Conservation (phyloP, 306 rosid species). For the Cicer arietinum region DNA sequence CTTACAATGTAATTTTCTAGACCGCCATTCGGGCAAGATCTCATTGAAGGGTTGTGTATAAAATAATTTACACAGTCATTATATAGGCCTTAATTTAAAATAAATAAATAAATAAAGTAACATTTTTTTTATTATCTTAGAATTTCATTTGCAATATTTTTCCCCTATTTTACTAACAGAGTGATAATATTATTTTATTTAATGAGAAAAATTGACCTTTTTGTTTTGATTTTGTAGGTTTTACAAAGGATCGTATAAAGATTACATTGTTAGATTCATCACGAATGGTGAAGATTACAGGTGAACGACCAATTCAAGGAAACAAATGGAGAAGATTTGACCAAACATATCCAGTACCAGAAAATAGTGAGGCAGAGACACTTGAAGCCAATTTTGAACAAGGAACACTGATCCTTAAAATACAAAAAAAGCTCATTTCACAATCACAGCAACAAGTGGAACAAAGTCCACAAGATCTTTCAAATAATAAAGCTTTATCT, state of each 20-base stretch:
- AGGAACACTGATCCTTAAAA: constrained; percentile 54
- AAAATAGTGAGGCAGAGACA: constrained; percentile 36
- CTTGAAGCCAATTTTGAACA: constrained; percentile 49
- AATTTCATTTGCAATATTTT: too few species aligned
- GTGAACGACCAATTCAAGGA: constrained; percentile 54
- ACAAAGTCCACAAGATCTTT: neutral
- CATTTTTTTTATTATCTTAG: too few species aligned
- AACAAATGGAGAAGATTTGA: constrained; percentile 54
- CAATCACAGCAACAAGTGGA: constrained; percentile 25
- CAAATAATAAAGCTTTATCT: constrained; percentile 16
- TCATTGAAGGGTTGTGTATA: too few species aligned
- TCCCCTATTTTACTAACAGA: too few species aligned
- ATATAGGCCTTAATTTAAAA: too few species aligned
- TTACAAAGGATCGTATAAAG: constrained; percentile 50
- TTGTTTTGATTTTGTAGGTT: constrained; percentile 45
- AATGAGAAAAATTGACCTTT: neutral
- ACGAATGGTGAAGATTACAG: constrained; percentile 40
- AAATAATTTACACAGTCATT: too few species aligned
- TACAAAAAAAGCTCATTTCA: constrained; percentile 51
- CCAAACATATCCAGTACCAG: constrained; percentile 49
- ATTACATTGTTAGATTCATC: constrained; percentile 24
- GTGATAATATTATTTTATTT: too few species aligned
- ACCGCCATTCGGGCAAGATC: too few species aligned
- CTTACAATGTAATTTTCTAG: too few species aligned
- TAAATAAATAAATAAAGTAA: too few species aligned